Percentiles rank a stretch among this genome's conserved stretches.
Evolutionary conservation across 2,329 filamentous ascomycete genomes (phyloP).

Genomic region (Parasarocladium wereldwijsianum): DNA sequence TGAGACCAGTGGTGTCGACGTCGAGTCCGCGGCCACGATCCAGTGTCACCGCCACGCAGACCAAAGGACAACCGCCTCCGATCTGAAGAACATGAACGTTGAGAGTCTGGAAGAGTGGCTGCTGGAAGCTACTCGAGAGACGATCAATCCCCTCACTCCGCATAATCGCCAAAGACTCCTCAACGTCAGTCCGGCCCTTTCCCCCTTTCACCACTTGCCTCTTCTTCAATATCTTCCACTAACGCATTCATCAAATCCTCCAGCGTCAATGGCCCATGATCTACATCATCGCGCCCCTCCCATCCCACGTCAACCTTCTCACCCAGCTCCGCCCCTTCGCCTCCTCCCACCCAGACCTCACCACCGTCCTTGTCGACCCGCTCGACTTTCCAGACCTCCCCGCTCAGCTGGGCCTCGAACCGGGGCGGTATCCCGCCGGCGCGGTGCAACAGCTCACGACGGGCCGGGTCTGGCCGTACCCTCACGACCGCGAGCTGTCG

Average conservation of each 20-base stretch:
- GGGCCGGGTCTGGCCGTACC: conserved; percentile 2
- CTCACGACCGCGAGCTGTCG: not conserved
- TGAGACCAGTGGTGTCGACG: too few relatives aligned
- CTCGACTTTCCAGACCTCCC: conserved; percentile 3
- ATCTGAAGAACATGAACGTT: not conserved
- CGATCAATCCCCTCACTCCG: not conserved
- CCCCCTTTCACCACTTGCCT: too few relatives aligned
- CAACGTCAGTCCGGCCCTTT: conserved; percentile 2
- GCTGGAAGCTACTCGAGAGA: not conserved
- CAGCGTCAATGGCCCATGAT: conserved; percentile 4
- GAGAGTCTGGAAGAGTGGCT: conserved; percentile 1
- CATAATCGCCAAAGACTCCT: conserved; percentile 1
- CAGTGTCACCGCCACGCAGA: not conserved
- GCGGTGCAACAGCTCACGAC: conserved; percentile 3
- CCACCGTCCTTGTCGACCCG: conserved; percentile 2
- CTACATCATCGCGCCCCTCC: not conserved
- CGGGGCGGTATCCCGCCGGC: not conserved
- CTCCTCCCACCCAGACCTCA: conserved; percentile 1
- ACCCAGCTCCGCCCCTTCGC: not conserved
- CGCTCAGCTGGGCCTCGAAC: conserved; percentile 1
- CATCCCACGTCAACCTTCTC: conserved; percentile 1
- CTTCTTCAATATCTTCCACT: not conserved
- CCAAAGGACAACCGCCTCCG: not conserved
- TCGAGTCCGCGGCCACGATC: not conserved
- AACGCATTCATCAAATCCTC: not conserved